phyloP scores from a whole-genome alignment of 768 basidiomycete species.

The Leccinellum albellum region DNA sequence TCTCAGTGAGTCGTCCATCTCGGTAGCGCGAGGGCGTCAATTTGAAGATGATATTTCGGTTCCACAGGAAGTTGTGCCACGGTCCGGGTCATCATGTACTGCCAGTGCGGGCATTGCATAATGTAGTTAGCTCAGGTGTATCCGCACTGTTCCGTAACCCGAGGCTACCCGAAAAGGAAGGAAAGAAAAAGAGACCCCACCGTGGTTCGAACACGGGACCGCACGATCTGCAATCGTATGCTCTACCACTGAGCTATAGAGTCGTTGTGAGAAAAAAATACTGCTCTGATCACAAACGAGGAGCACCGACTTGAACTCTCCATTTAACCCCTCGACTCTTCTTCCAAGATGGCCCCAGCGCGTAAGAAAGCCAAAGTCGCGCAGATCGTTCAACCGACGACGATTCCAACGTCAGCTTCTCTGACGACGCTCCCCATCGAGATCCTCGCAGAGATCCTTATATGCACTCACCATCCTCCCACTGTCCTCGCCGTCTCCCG shows the following conservation, averaged over 20 bases:
- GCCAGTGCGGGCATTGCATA: too few relatives aligned
- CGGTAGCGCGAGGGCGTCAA: too few relatives aligned
- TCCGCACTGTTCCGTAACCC: too few relatives aligned
- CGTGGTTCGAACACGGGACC: conserved; percentile 59
- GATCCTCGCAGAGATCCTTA: conserved; percentile 59
- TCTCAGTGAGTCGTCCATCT: background rate
- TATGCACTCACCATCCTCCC: conserved; percentile 47
- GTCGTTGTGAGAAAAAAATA: background rate
- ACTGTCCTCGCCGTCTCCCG: conserved; percentile 60
- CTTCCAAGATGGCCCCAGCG: too few relatives aligned
- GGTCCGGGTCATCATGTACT: too few relatives aligned
- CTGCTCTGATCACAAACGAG: too few relatives aligned
- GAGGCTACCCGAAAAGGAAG: background rate
- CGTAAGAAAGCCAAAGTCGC: conserved; percentile 11
- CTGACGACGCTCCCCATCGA: conserved; percentile 51
- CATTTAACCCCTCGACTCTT: too few relatives aligned
- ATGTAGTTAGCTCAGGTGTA: too few relatives aligned
- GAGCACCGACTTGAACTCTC: too few relatives aligned
- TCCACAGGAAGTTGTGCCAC: too few relatives aligned
- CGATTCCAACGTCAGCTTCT: background rate
- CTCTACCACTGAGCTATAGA: conserved; percentile 51
- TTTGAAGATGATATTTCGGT: too few relatives aligned
- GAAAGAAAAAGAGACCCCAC: conserved; percentile 37
- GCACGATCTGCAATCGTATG: conserved; percentile 58
- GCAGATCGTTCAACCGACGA: background rate